A percentile compares a stretch with the other conserved stretches of the same genome.
Conservation (phyloP, 208 protist genomes). For the Crithidia thermophila region DNA sequence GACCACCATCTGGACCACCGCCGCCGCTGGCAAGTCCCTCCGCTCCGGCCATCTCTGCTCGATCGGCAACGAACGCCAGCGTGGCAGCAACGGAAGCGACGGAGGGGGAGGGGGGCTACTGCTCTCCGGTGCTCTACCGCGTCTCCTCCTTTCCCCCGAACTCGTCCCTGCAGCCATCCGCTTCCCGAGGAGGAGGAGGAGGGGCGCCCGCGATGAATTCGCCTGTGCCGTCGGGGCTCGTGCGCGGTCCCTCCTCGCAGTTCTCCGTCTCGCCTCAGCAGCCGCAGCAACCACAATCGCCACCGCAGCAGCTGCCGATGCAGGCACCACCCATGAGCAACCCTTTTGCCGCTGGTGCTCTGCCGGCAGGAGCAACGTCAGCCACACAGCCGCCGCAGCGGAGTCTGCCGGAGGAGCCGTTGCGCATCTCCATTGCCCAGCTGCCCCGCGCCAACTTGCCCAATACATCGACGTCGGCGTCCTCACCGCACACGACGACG, state of each 20-base stretch:
- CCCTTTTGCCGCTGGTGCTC: no score
- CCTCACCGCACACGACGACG: neutral
- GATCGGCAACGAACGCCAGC: neutral
- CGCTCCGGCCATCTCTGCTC: no score
- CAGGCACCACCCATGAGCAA: neutral
- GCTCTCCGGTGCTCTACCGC: slow-evolving; percentile 18
- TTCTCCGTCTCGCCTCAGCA: neutral
- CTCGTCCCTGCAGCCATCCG: neutral
- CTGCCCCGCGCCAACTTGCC: neutral
- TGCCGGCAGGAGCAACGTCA: no score
- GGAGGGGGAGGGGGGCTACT: slow-evolving; percentile 10
- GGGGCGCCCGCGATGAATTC: no score
- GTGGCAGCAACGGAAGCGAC: neutral
- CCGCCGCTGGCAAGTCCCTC: no score
- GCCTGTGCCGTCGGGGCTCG: no score
- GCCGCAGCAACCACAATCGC: neutral
- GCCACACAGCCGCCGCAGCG: no score
- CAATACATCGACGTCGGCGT: neutral
- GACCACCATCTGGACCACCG: no score
- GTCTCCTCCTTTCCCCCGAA: neutral
- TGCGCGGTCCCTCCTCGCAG: neutral
- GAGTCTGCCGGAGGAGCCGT: slow-evolving; percentile 5
- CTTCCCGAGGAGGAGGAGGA: no score
- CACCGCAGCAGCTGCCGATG: neutral
- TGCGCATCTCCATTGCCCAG: neutral